Evolutionary conservation across 768 basidiomycete species (phyloP), one percentile per base, ranked within the genome.

Genomic region (Amanita inopinata): DNA sequence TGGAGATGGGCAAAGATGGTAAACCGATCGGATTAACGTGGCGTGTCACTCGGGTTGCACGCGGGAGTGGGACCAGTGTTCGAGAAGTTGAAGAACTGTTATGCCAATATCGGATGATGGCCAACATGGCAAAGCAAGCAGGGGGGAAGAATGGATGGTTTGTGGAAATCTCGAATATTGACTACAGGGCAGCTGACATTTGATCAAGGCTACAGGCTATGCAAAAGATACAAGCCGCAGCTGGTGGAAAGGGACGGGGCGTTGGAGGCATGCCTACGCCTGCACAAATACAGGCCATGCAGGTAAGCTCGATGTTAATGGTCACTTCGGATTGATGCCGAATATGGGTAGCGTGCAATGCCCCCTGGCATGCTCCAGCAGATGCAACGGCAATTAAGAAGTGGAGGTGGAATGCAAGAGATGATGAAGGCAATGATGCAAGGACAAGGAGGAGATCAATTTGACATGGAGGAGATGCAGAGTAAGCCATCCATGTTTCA

Each of bases 351-450:
- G 84, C 83, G 90, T 46, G 73, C 92, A 28, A 82, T 97, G 76
- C 94, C 94, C 1, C 89, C 94, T 4, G 94, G 92, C 22, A 86
- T 94, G 83, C 62, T 97, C 49, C 87, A 91, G 56, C 85, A 98
- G 57, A 82, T 97, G 80, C 90, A 88, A 56, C 70, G 79, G 39
- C 83, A 87, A 55, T 65, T 87, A 57, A 69, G 83, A 44, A 63
- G 80, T 43, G 87, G 86, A 6, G 88, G 90, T 15, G 89, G 89
- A 33, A 84, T 96, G 80, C 87, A 92, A 59, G 91, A 94, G 53
- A 94, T 94, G 90, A 91, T 94, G 91, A 87, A 85, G 58, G 82
- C 85, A 19, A 92, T 97, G 88, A 92, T 96, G 86, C 89, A 91
- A 53, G 87, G 90, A 7, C 81, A 87, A 52, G 88, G 86, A 41